These are phyloP conservation scores for Paxillus ammoniavirescens DNA, from an alignment of 768 basidiomycete genomes.

Conservation along the genomic window DNA sequence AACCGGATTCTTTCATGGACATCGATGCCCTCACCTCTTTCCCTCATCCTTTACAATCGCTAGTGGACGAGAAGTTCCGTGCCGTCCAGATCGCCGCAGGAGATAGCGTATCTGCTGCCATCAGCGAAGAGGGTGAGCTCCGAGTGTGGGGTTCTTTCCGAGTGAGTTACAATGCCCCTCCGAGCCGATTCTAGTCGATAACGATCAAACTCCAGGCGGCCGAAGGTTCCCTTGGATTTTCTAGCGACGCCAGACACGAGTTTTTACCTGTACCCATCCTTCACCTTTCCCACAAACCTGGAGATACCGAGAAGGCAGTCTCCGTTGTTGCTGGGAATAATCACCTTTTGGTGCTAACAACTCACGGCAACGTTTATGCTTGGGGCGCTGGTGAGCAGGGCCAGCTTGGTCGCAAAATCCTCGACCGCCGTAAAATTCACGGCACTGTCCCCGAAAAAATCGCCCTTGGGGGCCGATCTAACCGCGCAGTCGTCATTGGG, in stretches of 20 bases:
- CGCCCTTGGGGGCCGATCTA: constrained; percentile 63
- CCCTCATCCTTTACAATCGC: constrained; percentile 64
- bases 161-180: constrained; percentile 44
- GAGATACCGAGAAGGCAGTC: constrained; percentile 68
- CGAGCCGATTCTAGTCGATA: not conserved
- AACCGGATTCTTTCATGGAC: constrained; percentile 56
- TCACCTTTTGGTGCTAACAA: constrained; percentile 86
- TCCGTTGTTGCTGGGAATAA: constrained; percentile 82
- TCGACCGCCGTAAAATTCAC: constrained; percentile 85
- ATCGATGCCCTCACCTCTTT: constrained; percentile 49
- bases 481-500: constrained; percentile 69
- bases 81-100: constrained; percentile 82
- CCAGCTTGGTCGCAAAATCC: constrained; percentile 87
- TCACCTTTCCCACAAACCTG: constrained; percentile 56
- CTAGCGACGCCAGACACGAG: constrained; percentile 63
- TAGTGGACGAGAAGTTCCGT: constrained; percentile 79
- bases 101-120: constrained; percentile 84
- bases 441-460: constrained; percentile 89
- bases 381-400: constrained; percentile 91
- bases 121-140: constrained; percentile 76
- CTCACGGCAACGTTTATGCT: constrained; percentile 81
- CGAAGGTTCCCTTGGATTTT: constrained; percentile 85
- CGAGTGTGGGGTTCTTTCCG: constrained; percentile 90
- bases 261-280: constrained; percentile 62
- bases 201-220: constrained; percentile 46